Conservation (phyloP, 148 eudicot genomes). For the Rhododendron ovatum region DNA sequence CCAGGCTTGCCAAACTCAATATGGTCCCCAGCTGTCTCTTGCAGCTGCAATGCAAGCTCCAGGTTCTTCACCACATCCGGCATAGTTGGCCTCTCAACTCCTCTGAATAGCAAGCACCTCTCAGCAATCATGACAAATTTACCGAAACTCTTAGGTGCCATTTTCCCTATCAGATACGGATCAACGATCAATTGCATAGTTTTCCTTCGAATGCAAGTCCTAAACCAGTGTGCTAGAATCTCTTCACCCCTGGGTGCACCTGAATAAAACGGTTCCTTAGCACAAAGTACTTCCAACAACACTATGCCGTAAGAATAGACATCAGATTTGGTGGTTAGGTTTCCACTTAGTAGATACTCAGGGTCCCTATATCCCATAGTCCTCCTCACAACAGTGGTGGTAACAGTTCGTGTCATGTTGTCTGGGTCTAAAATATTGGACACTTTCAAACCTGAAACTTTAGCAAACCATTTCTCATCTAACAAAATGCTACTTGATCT, state of each 20-base stretch:
- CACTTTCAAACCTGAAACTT: not conserved
- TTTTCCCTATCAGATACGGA: slow-evolving; percentile 11
- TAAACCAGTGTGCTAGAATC: slow-evolving; percentile 13
- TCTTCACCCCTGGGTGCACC: not conserved
- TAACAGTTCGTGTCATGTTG: not conserved
- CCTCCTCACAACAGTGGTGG: not conserved
- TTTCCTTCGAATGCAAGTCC: not conserved
- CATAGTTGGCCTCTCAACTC: slow-evolving; percentile 18
- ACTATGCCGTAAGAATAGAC: slow-evolving; percentile 27
- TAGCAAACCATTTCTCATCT: slow-evolving; percentile 17
- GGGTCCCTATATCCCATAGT: slow-evolving; percentile 15
- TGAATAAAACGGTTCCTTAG: not conserved
- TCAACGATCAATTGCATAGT: slow-evolving; percentile 9
- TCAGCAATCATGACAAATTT: slow-evolving; percentile 14
- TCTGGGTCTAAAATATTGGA: not conserved
- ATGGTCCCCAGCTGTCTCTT: not conserved
- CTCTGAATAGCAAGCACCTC: slow-evolving; percentile 6
- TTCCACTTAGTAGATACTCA: not conserved
- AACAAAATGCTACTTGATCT: slow-evolving; percentile 13
- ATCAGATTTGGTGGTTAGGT: slow-evolving; percentile 14
- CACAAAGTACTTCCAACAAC: slow-evolving; percentile 14
- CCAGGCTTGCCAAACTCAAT: not conserved
- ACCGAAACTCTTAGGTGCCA: slow-evolving; percentile 18
- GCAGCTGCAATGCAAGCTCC: slow-evolving; percentile 15
- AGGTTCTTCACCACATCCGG: slow-evolving; percentile 10